Evolutionary conservation across 2,329 filamentous ascomycete genomes (phyloP), one percentile per base, ranked within the genome.

Genomic region (Cordyceps cicadae): DNA sequence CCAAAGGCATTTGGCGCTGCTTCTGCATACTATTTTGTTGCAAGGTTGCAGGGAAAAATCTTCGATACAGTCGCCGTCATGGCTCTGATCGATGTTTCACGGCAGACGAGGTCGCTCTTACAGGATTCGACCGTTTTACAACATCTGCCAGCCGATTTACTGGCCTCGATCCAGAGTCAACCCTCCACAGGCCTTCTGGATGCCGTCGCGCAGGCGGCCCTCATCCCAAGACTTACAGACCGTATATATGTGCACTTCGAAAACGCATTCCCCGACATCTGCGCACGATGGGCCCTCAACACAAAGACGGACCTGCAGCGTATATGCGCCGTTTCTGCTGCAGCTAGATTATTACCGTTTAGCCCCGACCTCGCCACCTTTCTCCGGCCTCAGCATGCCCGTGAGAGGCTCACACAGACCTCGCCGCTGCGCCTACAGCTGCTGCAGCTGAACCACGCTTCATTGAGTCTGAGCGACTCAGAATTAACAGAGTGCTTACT

Each of bases 281-380:
- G 88, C 73, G 88, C 91, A 63, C 81, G 88, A 77, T 96, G 91
- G 91, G 78, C 88, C 50, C 77, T 79, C 68, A 72, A 76, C 70
- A 67, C 76, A 32, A 72, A 73, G 32, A 73, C 70, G 48, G 69
- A 72, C 64, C 59, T 71, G 67, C 66, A 73, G 74, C 66, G 73
- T 72, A 67, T 72, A 67, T 60, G 74, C 39, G 66, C 87, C 57
- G 81, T 93, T 64, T 81, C 87, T 60, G 87, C 89, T 37, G 89
- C 96, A 75, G 88, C 89, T 63, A 83, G 89, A 68, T 81, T 96
- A 64, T 73, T 97, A 67, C 90, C 91, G 19, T 87, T 94, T 77
- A 89, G 89, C 65, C 89, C 91, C 55, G 85, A 93, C 70, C 79
- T 97, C 49, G 85, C 87, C 58, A 82, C 86, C 62, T 90, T 92